phyloP scores from a whole-genome alignment of 345 rosid species.

The Eucalyptus decipiens region DNA sequence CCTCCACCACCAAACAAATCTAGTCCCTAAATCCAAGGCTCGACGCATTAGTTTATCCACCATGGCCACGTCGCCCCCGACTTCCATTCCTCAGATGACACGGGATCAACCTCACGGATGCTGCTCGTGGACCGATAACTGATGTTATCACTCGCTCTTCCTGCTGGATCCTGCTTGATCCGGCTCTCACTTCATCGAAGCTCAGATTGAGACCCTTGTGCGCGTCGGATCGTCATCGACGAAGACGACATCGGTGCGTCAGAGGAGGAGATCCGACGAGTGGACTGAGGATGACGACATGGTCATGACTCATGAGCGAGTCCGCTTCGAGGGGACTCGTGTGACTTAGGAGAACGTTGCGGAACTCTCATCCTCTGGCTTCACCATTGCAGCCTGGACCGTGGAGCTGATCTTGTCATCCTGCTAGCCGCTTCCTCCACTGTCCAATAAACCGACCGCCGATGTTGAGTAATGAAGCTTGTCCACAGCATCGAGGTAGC shows the following conservation, averaged over 20 bases:
- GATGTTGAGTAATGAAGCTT: constrained; percentile 53
- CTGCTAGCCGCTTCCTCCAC: not conserved
- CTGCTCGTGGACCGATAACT: constrained; percentile 63
- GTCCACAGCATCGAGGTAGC: constrained; percentile 62
- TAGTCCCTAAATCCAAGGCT: not conserved
- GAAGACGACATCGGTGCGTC: not conserved
- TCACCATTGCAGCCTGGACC: constrained; percentile 92
- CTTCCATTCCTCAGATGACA: constrained; percentile 34
- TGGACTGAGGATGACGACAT: not conserved
- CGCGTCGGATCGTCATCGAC: not conserved
- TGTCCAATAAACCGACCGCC: constrained; percentile 14
- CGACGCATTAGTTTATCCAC: not conserved
- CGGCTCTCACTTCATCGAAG: not conserved
- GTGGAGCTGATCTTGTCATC: constrained; percentile 31
- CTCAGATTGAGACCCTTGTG: not conserved
- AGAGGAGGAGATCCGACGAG: constrained; percentile 7
- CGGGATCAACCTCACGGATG: constrained; percentile 72
- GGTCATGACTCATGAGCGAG: constrained; percentile 6
- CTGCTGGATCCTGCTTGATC: not conserved
- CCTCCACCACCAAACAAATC: not conserved
- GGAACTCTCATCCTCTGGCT: constrained; percentile 94
- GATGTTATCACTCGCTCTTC: not conserved
- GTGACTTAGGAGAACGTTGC: constrained; percentile 50
- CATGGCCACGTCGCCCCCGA: not conserved
- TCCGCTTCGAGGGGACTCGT: constrained; percentile 49